Conservation (phyloP, 2,329 filamentous ascomycete genomes). For the Cordyceps militaris region DNA sequence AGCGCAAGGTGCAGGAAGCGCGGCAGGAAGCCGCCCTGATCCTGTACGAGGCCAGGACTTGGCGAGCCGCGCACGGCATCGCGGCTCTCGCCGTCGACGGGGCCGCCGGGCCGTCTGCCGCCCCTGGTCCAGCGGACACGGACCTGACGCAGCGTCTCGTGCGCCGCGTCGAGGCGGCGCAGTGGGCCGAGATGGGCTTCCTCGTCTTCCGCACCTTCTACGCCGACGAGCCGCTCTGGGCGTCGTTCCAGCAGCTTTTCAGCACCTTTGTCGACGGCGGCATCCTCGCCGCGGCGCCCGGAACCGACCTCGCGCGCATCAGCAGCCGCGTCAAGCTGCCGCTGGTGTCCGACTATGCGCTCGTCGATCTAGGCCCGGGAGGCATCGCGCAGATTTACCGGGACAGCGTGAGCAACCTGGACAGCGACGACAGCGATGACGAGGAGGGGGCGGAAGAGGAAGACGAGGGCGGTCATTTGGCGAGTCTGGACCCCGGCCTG, state of each 20-base stretch:
- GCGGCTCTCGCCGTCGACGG: not conserved
- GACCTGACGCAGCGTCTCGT: not conserved
- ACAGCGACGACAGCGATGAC: not conserved
- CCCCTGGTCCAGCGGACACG: not conserved
- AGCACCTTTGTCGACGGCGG: not conserved
- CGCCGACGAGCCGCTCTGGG: not conserved
- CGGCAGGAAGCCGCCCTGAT: not conserved
- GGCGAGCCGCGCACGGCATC: not conserved
- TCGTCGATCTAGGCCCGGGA: not conserved
- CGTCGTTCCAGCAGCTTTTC: not conserved
- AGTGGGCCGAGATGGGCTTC: slow-evolving; percentile 1
- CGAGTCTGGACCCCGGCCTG: not conserved
- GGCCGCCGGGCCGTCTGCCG: not conserved
- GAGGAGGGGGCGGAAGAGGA: not conserved
- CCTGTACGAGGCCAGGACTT: not conserved
- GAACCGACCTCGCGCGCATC: not conserved
- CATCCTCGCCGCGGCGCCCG: not conserved
- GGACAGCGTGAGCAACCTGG: not conserved
- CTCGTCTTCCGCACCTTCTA: slow-evolving; percentile 3
- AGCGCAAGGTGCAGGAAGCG: not conserved
- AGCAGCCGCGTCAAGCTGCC: not conserved
- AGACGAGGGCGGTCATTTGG: not conserved
- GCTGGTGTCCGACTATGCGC: not conserved
- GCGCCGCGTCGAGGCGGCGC: not conserved
- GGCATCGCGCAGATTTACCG: not conserved